Conservation (phyloP, 345 rosid species). For the Ceriops tagal region DNA sequence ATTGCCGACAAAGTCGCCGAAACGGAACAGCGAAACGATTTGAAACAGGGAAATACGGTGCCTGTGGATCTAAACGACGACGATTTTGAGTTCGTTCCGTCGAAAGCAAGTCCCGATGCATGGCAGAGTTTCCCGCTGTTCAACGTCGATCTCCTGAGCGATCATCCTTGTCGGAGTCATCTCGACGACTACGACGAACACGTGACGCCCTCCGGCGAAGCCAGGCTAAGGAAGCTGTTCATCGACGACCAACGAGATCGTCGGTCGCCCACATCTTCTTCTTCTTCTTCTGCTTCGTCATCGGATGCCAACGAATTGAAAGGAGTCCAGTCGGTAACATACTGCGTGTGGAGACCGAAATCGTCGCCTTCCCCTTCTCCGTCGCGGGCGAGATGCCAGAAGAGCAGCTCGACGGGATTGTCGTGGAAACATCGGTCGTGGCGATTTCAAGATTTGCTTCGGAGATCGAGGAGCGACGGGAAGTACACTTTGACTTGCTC, state of each 20-base stretch:
- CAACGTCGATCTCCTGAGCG: slow-evolving; percentile 39
- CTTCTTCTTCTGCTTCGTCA: slow-evolving; percentile 42
- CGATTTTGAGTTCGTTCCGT: slow-evolving; percentile 59
- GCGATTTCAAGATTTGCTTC: slow-evolving; percentile 57
- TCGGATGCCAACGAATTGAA: slow-evolving; percentile 69
- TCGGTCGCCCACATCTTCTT: slow-evolving; percentile 23
- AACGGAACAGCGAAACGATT: neutral
- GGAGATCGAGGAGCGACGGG: slow-evolving; percentile 72
- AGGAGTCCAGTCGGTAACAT: slow-evolving; percentile 44
- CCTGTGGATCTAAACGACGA: slow-evolving; percentile 21
- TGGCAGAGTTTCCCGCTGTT: slow-evolving; percentile 56
- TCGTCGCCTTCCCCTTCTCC: slow-evolving; percentile 37
- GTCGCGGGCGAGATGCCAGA: slow-evolving; percentile 40
- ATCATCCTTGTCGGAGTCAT: neutral
- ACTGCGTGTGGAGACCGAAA: slow-evolving; percentile 64
- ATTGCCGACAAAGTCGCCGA: slow-evolving; percentile 41
- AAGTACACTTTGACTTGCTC: slow-evolving; percentile 42
- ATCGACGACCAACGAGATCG: slow-evolving; percentile 35
- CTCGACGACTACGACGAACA: neutral
- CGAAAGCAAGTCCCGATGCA: slow-evolving; percentile 15
- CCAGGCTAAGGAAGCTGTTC: slow-evolving; percentile 49
- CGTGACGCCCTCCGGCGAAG: slow-evolving; percentile 12
- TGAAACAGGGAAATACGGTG: neutral
- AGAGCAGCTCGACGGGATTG: slow-evolving; percentile 74
- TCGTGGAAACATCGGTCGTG: slow-evolving; percentile 41